Conservation (phyloP, 2,329 filamentous ascomycete species). For the Colletotrichum eleusines region DNA sequence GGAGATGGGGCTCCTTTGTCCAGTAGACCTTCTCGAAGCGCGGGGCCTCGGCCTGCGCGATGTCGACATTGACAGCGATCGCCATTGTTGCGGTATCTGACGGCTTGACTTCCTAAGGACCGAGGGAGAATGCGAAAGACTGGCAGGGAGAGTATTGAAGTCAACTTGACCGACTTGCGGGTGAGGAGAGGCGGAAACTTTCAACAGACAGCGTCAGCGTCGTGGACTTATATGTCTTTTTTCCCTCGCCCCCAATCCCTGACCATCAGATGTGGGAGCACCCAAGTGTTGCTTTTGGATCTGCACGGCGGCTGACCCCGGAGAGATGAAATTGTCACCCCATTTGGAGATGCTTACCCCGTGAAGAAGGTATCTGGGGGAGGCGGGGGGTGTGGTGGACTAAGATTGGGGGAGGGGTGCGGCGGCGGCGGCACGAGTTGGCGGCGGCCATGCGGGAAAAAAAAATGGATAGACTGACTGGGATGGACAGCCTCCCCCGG, state of each 20-base stretch:
- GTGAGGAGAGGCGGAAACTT: slow-evolving; percentile 10
- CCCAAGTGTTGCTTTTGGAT: slow-evolving; percentile 9
- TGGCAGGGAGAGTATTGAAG: slow-evolving; percentile 26
- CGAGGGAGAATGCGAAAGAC: slow-evolving; percentile 2
- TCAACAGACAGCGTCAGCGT: slow-evolving; percentile 8
- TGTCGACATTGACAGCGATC: slow-evolving; percentile 50
- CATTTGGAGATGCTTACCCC: slow-evolving; percentile 32
- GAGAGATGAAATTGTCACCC: slow-evolving; percentile 33
- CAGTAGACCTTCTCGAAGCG: slow-evolving; percentile 67
- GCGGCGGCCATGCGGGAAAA: slow-evolving; percentile 43
- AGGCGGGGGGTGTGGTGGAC: slow-evolving; percentile 37
- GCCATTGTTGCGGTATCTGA: slow-evolving; percentile 34
- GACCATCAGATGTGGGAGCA: not conserved
- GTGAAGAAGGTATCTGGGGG: slow-evolving; percentile 31
- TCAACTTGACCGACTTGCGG: slow-evolving; percentile 38
- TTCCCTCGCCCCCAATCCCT: not conserved
- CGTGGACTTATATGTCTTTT: slow-evolving; percentile 34
- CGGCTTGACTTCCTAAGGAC: slow-evolving; percentile 11
- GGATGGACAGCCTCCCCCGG: slow-evolving; percentile 21
- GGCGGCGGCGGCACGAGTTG: slow-evolving; percentile 37
- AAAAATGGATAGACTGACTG: slow-evolving; percentile 42
- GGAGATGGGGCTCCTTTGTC: slow-evolving; percentile 67
- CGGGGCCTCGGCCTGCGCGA: slow-evolving; percentile 59
- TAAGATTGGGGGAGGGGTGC: slow-evolving; percentile 31
- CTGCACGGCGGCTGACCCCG: slow-evolving; percentile 32